Base-by-base conservation (phyloP, 441 rosid species). In the Pelargonium exstipulatum region DNA sequence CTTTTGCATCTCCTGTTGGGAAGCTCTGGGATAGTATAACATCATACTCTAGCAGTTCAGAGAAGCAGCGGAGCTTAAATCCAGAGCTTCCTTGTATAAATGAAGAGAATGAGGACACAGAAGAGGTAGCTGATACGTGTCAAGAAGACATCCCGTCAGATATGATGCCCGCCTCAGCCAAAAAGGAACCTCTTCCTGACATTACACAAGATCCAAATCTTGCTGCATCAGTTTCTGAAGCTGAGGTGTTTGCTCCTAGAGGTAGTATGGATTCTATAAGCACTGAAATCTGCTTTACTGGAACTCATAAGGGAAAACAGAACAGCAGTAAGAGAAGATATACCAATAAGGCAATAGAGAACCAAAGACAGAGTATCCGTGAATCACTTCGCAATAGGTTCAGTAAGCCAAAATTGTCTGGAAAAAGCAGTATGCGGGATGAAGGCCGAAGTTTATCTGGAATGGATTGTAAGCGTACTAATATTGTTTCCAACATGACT, bases 81-180 rank as follows among this genome's bases (percentile, higher is more conserved):
- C 86, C 86, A 65, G 96, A 92, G 73, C 95, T 95, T 71, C 93
- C 98, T 68, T 84, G 90, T 81, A 95, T 92, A 67, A 83, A 64
- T 58, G 99, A 95, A 81, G 97, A 90, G 79, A 85, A 81, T 76
- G 98, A 95, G 84, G 79, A 66, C 62, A 42, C 71, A 43, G 87
- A 86, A 32, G 89, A 83, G 71, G 81, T 76, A 51, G 76, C 79
- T 75, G 84, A 82, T 65, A 75, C 72, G 70, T 64, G 79, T 64
- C 75, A 69, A 61, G 86, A 81, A 70, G 84, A 68, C 49, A 73
- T 53, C 71, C 53, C 66, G 68, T 76, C 76, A 29, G 78, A 82
- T 74, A 58, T 22, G 65, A 71, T 73, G 76, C 76, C 69, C 70
- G 75, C 64, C 71, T 76, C 84, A 22, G 76, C 74, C 70, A 80